Base-by-base conservation (phyloP, 2,329 filamentous ascomycete genomes). In the Penicillium vulpinum region DNA sequence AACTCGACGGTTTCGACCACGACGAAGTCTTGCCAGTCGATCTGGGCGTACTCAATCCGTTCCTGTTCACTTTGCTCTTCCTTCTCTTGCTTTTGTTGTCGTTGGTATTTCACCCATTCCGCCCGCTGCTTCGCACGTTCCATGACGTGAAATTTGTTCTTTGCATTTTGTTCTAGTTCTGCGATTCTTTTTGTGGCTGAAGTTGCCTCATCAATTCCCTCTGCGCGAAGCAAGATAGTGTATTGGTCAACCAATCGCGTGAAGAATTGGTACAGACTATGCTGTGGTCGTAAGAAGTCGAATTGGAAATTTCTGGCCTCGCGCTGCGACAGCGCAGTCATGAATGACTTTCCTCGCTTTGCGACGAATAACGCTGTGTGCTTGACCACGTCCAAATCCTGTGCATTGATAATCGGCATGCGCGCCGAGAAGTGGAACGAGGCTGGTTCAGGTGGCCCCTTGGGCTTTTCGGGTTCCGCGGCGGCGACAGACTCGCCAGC, bases 1-100 rank as follows among this genome's bases (percentile, higher is more conserved):
- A 99, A 99, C 16, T 91, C 82, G 52, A 99, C 92, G 0, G 92
- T 97, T 75, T 97, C 94, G 43, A 97, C 92, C 21, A 99, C 89
- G 33, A 93, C 88, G 67, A 99, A 99, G 72, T 97, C 93, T 70
- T 96, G 91, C 94, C 94, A 99, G 75, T 99, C 94, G 61, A 99
- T 94, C 67, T 94, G 89, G 1, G 89, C 89, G 74, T 94, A 89
- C 51, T 83, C 83, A 48, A 87, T 78, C 68, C 88, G 87, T 73
- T 96, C 90, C 68, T 91, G 86, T 70, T 95, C 90, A 39, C 88
- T 89, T 61, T 92, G 87, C 69, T 95, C 91, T 68, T 96, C 92
- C 70, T 92, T 92, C 80, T 92, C 90, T 66, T 88, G 85, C 73
- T 92, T 93, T 77, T 97, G 90, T 53, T 87, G 80, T 64, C 94